phyloP scores from a whole-genome alignment of 148 eudicot species.

The Arbutus unedo region DNA sequence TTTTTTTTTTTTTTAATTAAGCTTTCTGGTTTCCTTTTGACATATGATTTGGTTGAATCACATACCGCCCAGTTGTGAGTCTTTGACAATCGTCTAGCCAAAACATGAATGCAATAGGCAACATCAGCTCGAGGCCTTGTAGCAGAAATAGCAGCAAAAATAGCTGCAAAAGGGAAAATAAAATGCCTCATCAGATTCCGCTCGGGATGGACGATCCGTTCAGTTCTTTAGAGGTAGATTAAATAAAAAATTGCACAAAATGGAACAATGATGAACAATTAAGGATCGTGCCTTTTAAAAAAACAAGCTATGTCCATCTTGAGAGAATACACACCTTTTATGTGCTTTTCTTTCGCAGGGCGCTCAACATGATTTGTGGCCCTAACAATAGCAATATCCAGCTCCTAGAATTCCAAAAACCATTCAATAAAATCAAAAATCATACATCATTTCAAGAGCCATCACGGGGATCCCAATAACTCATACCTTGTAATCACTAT shows the following conservation, averaged over 20 bases:
- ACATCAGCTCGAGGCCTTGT: constrained; percentile 94
- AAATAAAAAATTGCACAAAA: neutral
- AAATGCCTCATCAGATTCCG: constrained; percentile 19
- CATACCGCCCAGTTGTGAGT: constrained; percentile 98
- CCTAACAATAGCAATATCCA: constrained; percentile 89
- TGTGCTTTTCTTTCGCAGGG: constrained; percentile 86
- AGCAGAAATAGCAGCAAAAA: constrained; percentile 85
- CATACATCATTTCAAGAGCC: neutral
- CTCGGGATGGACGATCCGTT: too few species aligned
- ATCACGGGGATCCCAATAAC: constrained; percentile 2
- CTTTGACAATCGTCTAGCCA: constrained; percentile 77
- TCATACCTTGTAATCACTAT: constrained; percentile 84
- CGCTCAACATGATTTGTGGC: constrained; percentile 95
- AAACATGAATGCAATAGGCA: constrained; percentile 93
- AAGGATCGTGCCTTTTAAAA: neutral
- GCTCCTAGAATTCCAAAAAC: constrained; percentile 42
- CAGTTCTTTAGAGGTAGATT: neutral
- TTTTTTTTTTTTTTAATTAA: too few species aligned
- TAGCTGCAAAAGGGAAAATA: constrained; percentile 48
- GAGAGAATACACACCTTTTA: constrained; percentile 52
- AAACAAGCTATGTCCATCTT: neutral
- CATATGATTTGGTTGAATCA: neutral
- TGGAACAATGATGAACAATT: neutral
- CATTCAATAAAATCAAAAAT: constrained; percentile 9
- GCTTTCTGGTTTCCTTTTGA: neutral